These are phyloP conservation scores for Afroboletus lepidellus DNA, from an alignment of 1,284 basidiomycete species.

Conservation along the genomic window DNA sequence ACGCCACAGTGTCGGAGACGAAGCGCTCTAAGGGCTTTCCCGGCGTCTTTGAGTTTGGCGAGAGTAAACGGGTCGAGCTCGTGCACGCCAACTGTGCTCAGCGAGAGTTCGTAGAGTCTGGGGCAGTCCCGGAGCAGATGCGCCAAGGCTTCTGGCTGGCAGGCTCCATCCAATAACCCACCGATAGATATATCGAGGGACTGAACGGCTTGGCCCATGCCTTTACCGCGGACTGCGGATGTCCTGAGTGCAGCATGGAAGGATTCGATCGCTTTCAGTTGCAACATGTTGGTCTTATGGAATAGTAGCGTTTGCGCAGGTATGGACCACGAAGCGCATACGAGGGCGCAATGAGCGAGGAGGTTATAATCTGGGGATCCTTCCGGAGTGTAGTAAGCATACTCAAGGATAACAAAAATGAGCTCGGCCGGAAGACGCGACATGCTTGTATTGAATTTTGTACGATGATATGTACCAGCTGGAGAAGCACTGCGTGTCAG, in stretches of 20 bases:
- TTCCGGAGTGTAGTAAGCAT: conserved; percentile 34
- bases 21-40: conserved; percentile 37
- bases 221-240: conserved; percentile 16
- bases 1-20: conserved; percentile 38
- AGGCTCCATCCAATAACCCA: conserved; percentile 3
- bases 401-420: conserved; percentile 43
- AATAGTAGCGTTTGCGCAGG: conserved; percentile 45
- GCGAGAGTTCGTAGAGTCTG: conserved; percentile 39
- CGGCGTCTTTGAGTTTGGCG: conserved; percentile 27
- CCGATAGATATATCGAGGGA: conserved; percentile 27
- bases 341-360: conserved; percentile 36
- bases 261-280: conserved; percentile 2
- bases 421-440: conserved; percentile 39
- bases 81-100: conserved; percentile 33
- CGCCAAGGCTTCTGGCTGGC: conserved; percentile 21
- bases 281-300: conserved; percentile 24
- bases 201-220: conserved; percentile 19
- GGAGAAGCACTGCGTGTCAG: not conserved
- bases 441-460: conserved; percentile 9
- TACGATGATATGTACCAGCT: not conserved
- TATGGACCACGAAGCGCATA: conserved; percentile 39
- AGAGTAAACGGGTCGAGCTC: conserved; percentile 28
- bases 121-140: conserved; percentile 34
- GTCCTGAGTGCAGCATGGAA: conserved; percentile 18
- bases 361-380: conserved; percentile 35